Percentiles rank a stretch among this genome's conserved stretches.
Evolutionary conservation across 306 rosid species (phyloP).

Genomic region (Potentilla sterilis): DNA sequence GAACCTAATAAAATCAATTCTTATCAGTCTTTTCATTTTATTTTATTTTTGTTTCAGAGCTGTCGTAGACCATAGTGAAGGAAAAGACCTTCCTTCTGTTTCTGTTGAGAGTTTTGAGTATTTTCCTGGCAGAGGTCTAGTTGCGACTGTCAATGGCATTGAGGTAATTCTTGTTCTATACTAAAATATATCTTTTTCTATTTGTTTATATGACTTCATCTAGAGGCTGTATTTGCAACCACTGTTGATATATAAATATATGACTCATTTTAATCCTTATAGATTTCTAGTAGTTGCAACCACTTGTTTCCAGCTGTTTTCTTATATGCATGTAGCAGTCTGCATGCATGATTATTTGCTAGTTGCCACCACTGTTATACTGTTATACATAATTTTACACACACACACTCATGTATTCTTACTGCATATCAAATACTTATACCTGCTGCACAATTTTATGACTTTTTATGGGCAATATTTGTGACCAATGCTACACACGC

Average conservation of each 20-base stretch:
- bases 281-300: neutral
- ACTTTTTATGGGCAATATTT: neutral
- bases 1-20: slow-evolving; percentile 17
- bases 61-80: slow-evolving; percentile 92
- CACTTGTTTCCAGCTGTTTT: neutral
- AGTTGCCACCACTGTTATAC: too few species aligned
- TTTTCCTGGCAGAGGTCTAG: slow-evolving; percentile 94
- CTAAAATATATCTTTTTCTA: neutral
- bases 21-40: slow-evolving; percentile 15
- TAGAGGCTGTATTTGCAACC: neutral
- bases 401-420: too few species aligned
- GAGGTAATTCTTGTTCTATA: slow-evolving; percentile 46
- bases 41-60: slow-evolving; percentile 63
- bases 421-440: neutral
- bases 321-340: neutral
- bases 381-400: too few species aligned
- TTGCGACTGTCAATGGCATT: slow-evolving; percentile 73
- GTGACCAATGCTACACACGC: too few species aligned
- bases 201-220: neutral
- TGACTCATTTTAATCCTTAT: neutral
- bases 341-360: too few species aligned
- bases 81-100: slow-evolving; percentile 90
- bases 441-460: neutral
- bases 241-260: neutral
- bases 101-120: slow-evolving; percentile 91